These are phyloP conservation scores for Dissophora globulifera DNA, from an alignment of 192 early-diverging fungal species.

Conservation along the genomic window DNA sequence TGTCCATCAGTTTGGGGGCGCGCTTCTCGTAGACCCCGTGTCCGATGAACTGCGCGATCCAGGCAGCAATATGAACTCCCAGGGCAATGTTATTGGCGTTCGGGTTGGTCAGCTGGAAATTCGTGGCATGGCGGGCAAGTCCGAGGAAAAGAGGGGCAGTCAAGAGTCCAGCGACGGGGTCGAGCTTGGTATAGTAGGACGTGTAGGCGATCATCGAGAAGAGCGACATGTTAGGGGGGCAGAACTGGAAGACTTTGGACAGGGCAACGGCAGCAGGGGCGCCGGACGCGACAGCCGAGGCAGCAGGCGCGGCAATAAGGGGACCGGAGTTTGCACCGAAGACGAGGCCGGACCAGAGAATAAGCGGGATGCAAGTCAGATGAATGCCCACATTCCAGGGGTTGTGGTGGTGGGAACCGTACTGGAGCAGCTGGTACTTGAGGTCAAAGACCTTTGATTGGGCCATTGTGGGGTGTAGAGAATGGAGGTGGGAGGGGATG, in stretches of 20 bases:
- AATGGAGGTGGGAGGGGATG: background rate
- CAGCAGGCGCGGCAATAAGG: conserved; percentile 52
- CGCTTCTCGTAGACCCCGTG: conserved; percentile 89
- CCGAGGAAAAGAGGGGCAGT: conserved; percentile 69
- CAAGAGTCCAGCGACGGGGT: conserved; percentile 70
- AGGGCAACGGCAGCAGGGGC: conserved; percentile 37
- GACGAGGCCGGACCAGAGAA: conserved; percentile 84
- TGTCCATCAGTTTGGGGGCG: conserved; percentile 88
- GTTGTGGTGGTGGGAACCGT: conserved; percentile 87
- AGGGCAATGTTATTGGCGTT: conserved; percentile 65
- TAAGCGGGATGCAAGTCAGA: conserved; percentile 90
- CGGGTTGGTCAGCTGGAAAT: conserved; percentile 61
- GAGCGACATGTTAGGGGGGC: conserved; percentile 65
- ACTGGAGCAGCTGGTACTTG: conserved; percentile 79
- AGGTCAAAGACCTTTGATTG: conserved; percentile 77
- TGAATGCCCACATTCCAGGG: conserved; percentile 84
- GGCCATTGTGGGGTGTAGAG: conserved; percentile 3
- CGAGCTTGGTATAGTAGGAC: conserved; percentile 83
- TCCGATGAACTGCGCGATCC: conserved; percentile 92
- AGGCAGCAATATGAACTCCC: conserved; percentile 74
- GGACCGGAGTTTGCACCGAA: conserved; percentile 61
- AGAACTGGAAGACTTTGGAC: conserved; percentile 49
- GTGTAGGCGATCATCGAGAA: conserved; percentile 66
- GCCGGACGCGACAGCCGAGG: conserved; percentile 48
- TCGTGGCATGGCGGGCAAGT: conserved; percentile 73